Evolutionary conservation across 441 rosid genomes (phyloP).

Genomic region (Eutrema salsugineum): DNA sequence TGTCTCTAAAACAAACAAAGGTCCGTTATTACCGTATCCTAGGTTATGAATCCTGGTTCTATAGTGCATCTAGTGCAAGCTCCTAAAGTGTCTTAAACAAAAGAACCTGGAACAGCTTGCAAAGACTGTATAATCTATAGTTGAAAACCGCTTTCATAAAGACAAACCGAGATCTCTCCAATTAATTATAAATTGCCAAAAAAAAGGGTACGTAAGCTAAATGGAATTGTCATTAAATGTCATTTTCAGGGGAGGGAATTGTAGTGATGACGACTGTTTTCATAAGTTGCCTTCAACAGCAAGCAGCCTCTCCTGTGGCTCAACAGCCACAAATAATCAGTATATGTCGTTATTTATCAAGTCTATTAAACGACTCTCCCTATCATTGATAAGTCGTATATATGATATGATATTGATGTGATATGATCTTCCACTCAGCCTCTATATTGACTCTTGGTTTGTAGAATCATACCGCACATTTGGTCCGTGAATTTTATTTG

Average conservation of each 20-base stretch:
- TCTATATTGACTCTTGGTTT: slow-evolving; percentile 19
- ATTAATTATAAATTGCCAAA: slow-evolving; percentile 13
- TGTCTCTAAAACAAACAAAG: background rate
- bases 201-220: slow-evolving; percentile 17
- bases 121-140: background rate
- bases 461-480: slow-evolving; percentile 3
- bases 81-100: no score
- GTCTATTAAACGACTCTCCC: slow-evolving; percentile 28
- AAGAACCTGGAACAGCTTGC: no score
- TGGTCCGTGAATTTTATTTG: background rate
- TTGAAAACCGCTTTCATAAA: background rate
- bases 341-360: slow-evolving; percentile 20
- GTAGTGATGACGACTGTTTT: slow-evolving; percentile 29
- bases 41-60: background rate
- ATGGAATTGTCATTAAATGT: slow-evolving; percentile 13
- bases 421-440: slow-evolving; percentile 25
- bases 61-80: no score
- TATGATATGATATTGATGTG: slow-evolving; percentile 24
- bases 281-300: slow-evolving; percentile 29
- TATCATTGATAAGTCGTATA: slow-evolving; percentile 28
- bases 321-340: slow-evolving; percentile 24
- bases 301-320: slow-evolving; percentile 32
- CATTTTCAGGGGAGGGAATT: slow-evolving; percentile 28
- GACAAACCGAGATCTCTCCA: slow-evolving; percentile 4
- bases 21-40: background rate